Evolutionary conservation across 1,284 basidiomycete genomes (phyloP), one percentile per base, ranked within the genome.

Genomic region (Ustilago cynodontis): DNA sequence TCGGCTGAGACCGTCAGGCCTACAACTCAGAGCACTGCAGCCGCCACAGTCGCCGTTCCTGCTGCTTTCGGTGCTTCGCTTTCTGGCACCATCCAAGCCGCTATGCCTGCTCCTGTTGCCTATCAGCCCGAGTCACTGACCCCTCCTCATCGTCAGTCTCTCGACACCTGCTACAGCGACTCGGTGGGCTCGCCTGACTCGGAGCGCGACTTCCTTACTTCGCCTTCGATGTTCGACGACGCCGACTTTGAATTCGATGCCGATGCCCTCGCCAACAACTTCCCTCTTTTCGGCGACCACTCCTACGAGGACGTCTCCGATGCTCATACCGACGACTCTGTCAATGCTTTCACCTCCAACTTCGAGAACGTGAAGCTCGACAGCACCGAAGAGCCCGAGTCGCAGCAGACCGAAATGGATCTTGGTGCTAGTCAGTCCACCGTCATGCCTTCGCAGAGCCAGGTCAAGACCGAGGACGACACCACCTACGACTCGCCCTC

Each of bases 211-310:
- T 77, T 77, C 29, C 66, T 70, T 54, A 64, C 71, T 4, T 77
- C 75, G 24, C 75, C 75, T 16, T 77, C 70, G 14, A 43, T 73
- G 56, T 77, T 77, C 24, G 70, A 77, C 59, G 67, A 77, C 31
- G 59, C 51, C 49, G 70, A 70, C 56, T 73, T 77, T 24, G 71
- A 73, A 20, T 77, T 77, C 28, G 75, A 69, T 5, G 52, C 59
- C 14, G 69, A 73, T 47, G 49, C 60, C 6, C 52, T 62, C 43
- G 59, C 49, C 63, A 53, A 52, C 61, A 56, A 55, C 61, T 61
- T 66, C n/a, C 63, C 71, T 2, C 71, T 77, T 45, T 73, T 77
- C 52, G 28, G 35, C 47, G 75, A 70, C 11, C 55, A 64, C 22
- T 35, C 66, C n/a, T 63, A 59, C 53, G 74, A 77, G 37, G 59